Base-by-base conservation (phyloP, 202 grass and related monocot species). In the Saccharum hybrid region DNA sequence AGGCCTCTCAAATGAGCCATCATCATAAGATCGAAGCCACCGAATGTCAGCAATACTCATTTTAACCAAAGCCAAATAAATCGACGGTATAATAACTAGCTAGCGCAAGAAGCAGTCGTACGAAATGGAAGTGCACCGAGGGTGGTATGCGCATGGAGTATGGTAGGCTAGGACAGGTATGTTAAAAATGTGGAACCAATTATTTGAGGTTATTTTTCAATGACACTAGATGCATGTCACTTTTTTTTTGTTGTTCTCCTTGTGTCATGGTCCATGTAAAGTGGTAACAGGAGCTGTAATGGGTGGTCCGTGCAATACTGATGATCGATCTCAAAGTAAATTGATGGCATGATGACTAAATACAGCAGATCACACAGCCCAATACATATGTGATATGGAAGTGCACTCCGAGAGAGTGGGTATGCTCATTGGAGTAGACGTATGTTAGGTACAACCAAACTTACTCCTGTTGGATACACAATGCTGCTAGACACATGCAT, bases 381-480 rank as follows among this genome's bases (percentile, higher is more conserved):
- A 11, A 43, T 43, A 43, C 3, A 42, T 13, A 4, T 45, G 12
- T 45, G 43, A 45, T 13, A 71, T 49, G 68, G 69, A 74, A 56
- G 72, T 21, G 48, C 72, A 37, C 9, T 10, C 5, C 1, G 39
- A 10, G 71, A 21, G 0, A 19, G 49, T 59, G 30, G 49, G 16
- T 6, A n/a, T 7, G 46, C 14, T 18, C 9, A 16, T 66, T 80
- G 10, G 36, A 40, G 34, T 36, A 64, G 54, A 84, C 59, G 57
- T 33, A 87, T 38, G 81, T 74, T 62, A 74, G 69, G 69, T 36
- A 74, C 31, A 70, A 76, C 57, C 10, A 38, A 67, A 33, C 60
- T 16, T 48, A 13, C 60, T 28, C 38, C 56, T 26, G 12, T 45
- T 4, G 28, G 34, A 13, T 40, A 40, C 4, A 40, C 4, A 40